Conservation (phyloP, 352 stramenopile genomes). For the Phytophthora litchii region DNA sequence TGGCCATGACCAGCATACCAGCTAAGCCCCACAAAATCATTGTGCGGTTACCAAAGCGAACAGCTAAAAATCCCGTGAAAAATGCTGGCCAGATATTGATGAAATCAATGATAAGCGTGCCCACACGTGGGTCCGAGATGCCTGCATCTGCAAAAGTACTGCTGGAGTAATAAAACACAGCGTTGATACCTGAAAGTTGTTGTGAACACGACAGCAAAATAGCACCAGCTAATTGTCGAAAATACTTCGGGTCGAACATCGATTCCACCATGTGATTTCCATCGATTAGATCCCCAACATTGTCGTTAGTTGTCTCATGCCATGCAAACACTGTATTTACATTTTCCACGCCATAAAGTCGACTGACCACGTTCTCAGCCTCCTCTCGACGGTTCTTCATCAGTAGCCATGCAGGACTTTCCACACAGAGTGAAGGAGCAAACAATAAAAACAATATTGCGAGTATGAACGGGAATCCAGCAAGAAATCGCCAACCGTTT, state of each 20-base stretch:
- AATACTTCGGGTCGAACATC: constrained; percentile 30
- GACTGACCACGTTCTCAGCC: constrained; percentile 26
- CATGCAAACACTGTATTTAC: constrained; percentile 18
- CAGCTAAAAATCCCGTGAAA: constrained; percentile 38
- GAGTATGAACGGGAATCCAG: constrained; percentile 52
- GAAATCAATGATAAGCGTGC: constrained; percentile 28
- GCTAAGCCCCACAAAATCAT: constrained; percentile 54
- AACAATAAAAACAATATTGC: constrained; percentile 46
- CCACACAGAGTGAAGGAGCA: constrained; percentile 46
- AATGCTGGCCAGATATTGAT: constrained; percentile 34
- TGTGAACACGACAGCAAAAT: constrained; percentile 43
- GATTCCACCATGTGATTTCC: constrained; percentile 19
- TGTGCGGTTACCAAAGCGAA: constrained; percentile 54
- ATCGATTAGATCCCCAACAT: constrained; percentile 16
- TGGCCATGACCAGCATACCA: constrained; percentile 49
- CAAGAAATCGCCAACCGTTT: constrained; percentile 48
- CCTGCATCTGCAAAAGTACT: constrained; percentile 44
- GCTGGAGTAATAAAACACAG: constrained; percentile 46
- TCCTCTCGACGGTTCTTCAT: constrained; percentile 27
- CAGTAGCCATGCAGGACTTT: constrained; percentile 52
- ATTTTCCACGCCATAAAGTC: constrained; percentile 36
- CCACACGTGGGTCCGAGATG: constrained; percentile 37
- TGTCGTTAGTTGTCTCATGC: constrained; percentile 8
- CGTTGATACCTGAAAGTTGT: constrained; percentile 59
- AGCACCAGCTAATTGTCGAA: constrained; percentile 33